Evolutionary conservation across 257 asterid genomes (phyloP).

Genomic region (Capsicum rhomboideum): DNA sequence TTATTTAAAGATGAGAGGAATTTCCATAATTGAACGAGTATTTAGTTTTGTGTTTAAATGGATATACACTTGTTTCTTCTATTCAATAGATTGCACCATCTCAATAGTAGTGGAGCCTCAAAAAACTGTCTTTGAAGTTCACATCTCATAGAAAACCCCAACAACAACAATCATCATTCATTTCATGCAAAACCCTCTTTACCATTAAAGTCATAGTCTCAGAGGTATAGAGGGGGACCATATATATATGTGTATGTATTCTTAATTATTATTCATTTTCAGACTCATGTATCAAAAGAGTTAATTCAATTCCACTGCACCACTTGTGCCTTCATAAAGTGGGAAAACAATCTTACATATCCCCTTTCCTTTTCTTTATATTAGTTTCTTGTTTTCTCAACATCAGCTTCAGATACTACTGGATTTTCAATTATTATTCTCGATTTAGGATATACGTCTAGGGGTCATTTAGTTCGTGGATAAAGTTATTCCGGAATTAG

Average conservation of each 20-base stretch:
- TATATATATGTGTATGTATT: background rate
- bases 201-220: conserved; percentile 29
- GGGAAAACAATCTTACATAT: background rate
- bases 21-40: background rate
- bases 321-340: conserved; percentile 5
- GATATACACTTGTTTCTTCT: conserved; percentile 3
- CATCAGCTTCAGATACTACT: background rate
- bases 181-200: conserved; percentile 18
- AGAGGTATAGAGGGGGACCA: conserved; percentile 42
- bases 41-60: conserved; percentile 10
- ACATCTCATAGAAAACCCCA: conserved; percentile 10
- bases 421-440: background rate
- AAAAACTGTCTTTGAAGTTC: conserved; percentile 11
- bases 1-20: background rate
- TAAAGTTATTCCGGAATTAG: too few species aligned
- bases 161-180: conserved; percentile 24
- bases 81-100: conserved; percentile 17
- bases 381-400: background rate
- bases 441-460: background rate
- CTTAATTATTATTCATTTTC: background rate
- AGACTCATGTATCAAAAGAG: background rate
- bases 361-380: background rate
- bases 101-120: conserved; percentile 15
- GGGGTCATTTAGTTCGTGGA: background rate
- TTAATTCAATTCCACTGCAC: background rate